Evolutionary conservation across 768 basidiomycete genomes (phyloP).

Genomic region (Dictyophora rubrovolvata): DNA sequence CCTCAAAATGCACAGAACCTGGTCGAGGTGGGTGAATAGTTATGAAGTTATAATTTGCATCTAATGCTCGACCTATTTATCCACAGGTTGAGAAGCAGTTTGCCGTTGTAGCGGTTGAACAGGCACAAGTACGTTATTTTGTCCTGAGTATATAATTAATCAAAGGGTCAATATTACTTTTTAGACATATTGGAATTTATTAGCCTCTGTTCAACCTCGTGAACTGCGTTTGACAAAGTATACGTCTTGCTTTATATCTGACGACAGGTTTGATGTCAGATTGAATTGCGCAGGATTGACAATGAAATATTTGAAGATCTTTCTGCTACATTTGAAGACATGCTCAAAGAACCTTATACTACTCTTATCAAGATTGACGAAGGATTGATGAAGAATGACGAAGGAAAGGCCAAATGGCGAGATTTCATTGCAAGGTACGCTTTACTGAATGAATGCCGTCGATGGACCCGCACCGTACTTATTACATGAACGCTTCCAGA

Average conservation of each 20-base stretch:
- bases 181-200: conserved; percentile 91
- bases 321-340: conserved; percentile 73
- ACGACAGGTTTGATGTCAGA: background rate
- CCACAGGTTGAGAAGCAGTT: conserved; percentile 91
- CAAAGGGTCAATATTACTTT: background rate
- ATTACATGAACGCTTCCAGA: conserved; percentile 27
- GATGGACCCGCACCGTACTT: background rate
- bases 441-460: background rate
- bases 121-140: conserved; percentile 66
- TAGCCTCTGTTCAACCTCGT: conserved; percentile 69
- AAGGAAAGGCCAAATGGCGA: conserved; percentile 87
- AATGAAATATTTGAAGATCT: conserved; percentile 84
- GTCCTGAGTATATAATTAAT: background rate
- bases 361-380: conserved; percentile 62
- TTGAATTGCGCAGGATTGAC: conserved; percentile 51
- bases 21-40: conserved; percentile 51
- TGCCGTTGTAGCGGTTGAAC: conserved; percentile 92
- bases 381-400: conserved; percentile 81
- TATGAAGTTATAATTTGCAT: background rate
- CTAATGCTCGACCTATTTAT: background rate
- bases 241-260: conserved; percentile 14
- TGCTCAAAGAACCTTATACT: conserved; percentile 26
- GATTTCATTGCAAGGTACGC: conserved; percentile 69
- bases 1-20: conserved; percentile 88
- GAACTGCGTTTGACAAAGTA: conserved; percentile 78